Evolutionary conservation across 2,329 filamentous ascomycete species (phyloP).

Genomic region (Aschersonia sp.): DNA sequence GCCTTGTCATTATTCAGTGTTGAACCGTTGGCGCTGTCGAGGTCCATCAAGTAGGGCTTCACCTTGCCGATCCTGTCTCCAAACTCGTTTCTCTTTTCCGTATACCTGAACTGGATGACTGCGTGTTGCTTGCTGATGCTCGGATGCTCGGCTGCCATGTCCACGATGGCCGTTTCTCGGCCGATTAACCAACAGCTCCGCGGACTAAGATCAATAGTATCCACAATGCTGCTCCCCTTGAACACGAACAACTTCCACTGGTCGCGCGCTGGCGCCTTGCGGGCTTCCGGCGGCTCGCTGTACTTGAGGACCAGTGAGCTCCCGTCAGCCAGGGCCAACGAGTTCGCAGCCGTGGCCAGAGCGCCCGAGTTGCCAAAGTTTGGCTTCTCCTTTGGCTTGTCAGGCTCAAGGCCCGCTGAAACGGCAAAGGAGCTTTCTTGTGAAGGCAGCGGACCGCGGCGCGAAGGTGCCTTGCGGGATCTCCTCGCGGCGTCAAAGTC

Average conservation of each 20-base stretch:
- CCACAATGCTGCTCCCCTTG: conserved; percentile 66
- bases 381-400: conserved; percentile 66
- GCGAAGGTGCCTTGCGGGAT: conserved; percentile 11
- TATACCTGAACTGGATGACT: conserved; percentile 81
- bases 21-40: conserved; percentile 89
- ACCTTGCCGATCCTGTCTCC: conserved; percentile 70
- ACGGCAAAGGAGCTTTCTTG: conserved; percentile 46
- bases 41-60: conserved; percentile 80
- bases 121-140: conserved; percentile 94
- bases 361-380: conserved; percentile 73
- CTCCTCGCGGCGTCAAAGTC: conserved; percentile 7
- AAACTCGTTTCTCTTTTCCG: conserved; percentile 72
- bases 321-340: conserved; percentile 55
- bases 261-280: conserved; percentile 67
- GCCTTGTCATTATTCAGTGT: conserved; percentile 62
- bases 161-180: conserved; percentile 65
- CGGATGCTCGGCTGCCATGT: conserved; percentile 75
- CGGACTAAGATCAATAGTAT: conserved; percentile 62
- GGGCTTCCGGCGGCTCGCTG: conserved; percentile 84
- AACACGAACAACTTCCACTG: conserved; percentile 89
- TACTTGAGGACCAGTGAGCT: conserved; percentile 80
- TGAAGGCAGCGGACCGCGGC: conserved; percentile 39
- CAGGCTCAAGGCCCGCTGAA: conserved; percentile 29
- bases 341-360: conserved; percentile 78
- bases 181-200: conserved; percentile 89